These are phyloP conservation scores for Rubia tinctorum DNA, from an alignment of 305 asterid genomes.

Conservation along the genomic window DNA sequence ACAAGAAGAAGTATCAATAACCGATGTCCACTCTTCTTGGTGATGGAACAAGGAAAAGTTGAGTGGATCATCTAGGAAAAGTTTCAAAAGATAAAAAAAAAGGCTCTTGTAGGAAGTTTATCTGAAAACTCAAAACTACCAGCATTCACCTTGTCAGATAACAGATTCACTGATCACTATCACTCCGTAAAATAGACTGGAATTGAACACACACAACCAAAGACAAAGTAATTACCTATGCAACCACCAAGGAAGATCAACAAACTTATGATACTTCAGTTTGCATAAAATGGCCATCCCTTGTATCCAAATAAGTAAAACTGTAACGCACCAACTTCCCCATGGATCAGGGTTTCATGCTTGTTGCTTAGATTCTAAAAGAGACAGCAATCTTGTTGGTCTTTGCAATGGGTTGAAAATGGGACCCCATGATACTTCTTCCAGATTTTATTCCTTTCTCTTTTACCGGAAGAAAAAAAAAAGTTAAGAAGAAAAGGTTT, in stretches of 20 bases:
- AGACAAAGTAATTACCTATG: slow-evolving; percentile 4
- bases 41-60: not conserved
- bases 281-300: not conserved
- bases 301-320: not conserved
- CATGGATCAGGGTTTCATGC: not conserved
- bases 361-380: not conserved
- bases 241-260: slow-evolving; percentile 1
- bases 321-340: not conserved
- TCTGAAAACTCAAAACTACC: slow-evolving; percentile 1
- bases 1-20: not conserved
- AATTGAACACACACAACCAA: not conserved
- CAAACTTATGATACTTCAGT: not conserved
- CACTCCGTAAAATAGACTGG: not conserved
- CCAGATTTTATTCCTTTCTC: not conserved
- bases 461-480: not conserved
- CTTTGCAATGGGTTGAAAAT: not conserved
- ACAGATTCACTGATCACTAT: not conserved
- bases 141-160: not conserved
- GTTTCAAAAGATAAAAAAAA: not conserved
- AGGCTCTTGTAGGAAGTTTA: not conserved
- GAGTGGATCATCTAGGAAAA: not conserved
- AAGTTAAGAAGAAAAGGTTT: not conserved
- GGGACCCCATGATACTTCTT: not conserved
- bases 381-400: not conserved
- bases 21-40: not conserved